Evolutionary conservation across 768 basidiomycete species (phyloP).

Genomic region (Neoboletus magnificus): DNA sequence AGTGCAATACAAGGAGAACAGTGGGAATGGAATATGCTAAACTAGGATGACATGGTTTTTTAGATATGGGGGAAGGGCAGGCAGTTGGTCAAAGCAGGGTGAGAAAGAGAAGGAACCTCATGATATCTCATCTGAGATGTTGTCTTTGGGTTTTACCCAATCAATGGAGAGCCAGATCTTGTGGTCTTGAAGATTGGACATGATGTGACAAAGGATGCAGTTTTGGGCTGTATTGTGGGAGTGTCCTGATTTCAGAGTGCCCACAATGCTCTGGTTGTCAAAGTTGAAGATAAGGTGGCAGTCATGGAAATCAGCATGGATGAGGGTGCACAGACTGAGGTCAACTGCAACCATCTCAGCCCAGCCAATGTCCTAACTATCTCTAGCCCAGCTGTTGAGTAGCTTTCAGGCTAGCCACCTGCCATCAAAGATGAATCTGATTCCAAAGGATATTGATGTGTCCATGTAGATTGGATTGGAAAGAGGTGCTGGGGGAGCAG

Average conservation of each 20-base stretch:
- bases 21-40: too few relatives aligned
- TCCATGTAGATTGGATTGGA: neutral
- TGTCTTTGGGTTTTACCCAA: conserved; percentile 16
- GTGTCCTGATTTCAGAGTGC: too few relatives aligned
- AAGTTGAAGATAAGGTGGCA: conserved; percentile 33
- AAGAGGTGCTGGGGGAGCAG: neutral
- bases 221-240: neutral
- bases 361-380: too few relatives aligned
- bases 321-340: conserved; percentile 11
- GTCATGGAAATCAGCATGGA: conserved; percentile 14
- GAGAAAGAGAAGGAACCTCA: conserved; percentile 26
- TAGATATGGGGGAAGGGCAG: conserved; percentile 2
- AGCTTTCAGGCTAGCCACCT: too few relatives aligned
- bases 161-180: neutral
- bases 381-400: too few relatives aligned
- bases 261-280: conserved; percentile 41
- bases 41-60: too few relatives aligned
- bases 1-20: too few relatives aligned
- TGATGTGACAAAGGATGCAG: neutral
- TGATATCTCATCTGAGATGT: conserved; percentile 40
- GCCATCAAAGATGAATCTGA: too few relatives aligned
- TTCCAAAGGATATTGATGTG: neutral
- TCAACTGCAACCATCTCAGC: too few relatives aligned
- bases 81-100: conserved; percentile 8
- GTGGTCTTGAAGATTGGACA: neutral